Evolutionary conservation across 352 stramenopile species (phyloP).

Genomic region (Globisporangium paddicum): DNA sequence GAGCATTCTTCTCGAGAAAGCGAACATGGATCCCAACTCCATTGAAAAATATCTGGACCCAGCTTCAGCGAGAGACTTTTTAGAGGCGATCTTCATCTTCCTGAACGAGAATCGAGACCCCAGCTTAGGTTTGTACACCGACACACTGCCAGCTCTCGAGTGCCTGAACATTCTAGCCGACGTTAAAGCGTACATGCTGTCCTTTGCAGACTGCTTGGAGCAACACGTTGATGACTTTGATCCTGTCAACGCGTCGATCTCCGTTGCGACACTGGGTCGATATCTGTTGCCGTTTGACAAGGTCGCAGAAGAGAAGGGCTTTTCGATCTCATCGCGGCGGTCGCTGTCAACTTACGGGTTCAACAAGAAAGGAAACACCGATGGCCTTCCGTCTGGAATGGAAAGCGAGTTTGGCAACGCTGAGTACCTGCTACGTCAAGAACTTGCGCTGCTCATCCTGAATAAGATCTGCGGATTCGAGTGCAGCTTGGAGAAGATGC

Average conservation of each 20-base stretch:
- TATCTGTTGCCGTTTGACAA: conserved; percentile 75
- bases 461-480: conserved; percentile 80
- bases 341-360: conserved; percentile 77
- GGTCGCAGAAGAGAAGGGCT: conserved; percentile 32
- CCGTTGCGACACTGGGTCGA: conserved; percentile 62
- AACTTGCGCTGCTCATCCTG: conserved; percentile 66
- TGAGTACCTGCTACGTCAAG: conserved; percentile 72
- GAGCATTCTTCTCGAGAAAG: conserved; percentile 60
- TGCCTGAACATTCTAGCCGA: conserved; percentile 70
- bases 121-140: conserved; percentile 66
- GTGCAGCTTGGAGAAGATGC: conserved; percentile 64
- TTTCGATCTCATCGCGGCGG: conserved; percentile 74
- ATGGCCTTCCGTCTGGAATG: conserved; percentile 31
- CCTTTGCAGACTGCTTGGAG: conserved; percentile 64
- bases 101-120: conserved; percentile 76
- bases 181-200: conserved; percentile 42
- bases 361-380: conserved; percentile 36
- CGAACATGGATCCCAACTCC: conserved; percentile 21
- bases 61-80: conserved; percentile 44
- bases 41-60: conserved; percentile 58
- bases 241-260: conserved; percentile 62
- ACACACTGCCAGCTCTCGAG: conserved; percentile 68
- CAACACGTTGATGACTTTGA: conserved; percentile 56
- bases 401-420: conserved; percentile 73
- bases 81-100: conserved; percentile 68